Base-by-base conservation (phyloP, 2,329 filamentous ascomycete genomes). In the Capronia epimyces region DNA sequence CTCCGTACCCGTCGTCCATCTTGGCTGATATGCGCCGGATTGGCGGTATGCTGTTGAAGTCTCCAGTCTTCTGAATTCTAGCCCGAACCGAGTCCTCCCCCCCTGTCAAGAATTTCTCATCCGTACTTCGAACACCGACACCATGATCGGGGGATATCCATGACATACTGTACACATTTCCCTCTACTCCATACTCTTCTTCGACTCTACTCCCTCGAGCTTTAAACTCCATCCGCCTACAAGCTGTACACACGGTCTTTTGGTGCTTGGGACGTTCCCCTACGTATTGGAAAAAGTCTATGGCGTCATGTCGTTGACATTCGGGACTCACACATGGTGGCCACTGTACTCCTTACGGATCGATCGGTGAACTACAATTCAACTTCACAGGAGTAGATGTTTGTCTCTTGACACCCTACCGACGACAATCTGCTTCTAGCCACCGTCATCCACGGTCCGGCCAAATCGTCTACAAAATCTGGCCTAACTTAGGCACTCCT, bases 221-320 rank as follows among this genome's bases (percentile, higher is more conserved):
- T 22, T 25, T 39, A 44, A 15, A 41, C 37, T 21, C 10, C 10
- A 27, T 15, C 20, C 27, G 18, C 31, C 7, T 3, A 24, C 16
- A 8, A 7, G 5, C 39, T 21, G 20, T 46, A 39, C 31, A n/a
- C n/a, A n/a, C n/a, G n/a, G n/a, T n/a, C n/a, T n/a, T n/a, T n/a
- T n/a, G n/a, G n/a, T n/a, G 18, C 49, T 36, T 22, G 21, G 29
- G 34, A 24, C 27, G 22, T n/a, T 39, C 3, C n/a, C n/a, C n/a
- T n/a, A n/a, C n/a, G n/a, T n/a, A 22, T 39, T 39, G 44, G 16
- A 44, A 44, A 34, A 46, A 49, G 45, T 54, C 54, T 57, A 57
- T 57, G 54, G 54, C 54, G 54, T 57, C 54, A 57, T 57, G 54
- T 49, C 46, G 45, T 43, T 50, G 15, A 53, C 21, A 49, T 44